Percentiles rank a stretch among this genome's conserved stretches.
These are phyloP conservation scores for Schrenkiella parvula DNA, from an alignment of 345 rosid species.

Conservation along the genomic window DNA sequence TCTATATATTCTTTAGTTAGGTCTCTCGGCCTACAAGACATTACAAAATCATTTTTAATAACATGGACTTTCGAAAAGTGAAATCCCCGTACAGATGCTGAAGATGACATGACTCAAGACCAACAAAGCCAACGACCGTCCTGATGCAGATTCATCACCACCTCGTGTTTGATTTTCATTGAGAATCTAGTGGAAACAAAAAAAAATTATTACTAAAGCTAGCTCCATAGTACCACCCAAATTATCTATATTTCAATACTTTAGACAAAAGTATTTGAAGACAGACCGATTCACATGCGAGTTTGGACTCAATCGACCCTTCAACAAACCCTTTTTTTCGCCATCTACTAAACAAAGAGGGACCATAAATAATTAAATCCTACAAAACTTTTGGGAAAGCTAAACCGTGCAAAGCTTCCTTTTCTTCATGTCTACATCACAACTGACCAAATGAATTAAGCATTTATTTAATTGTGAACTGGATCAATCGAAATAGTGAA, in stretches of 20 bases:
- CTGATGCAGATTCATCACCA: conserved; percentile 10
- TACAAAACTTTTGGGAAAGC: conserved; percentile 14
- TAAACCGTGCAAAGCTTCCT: conserved; percentile 31
- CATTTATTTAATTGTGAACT: conserved; percentile 12
- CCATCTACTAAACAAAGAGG: conserved; percentile 11
- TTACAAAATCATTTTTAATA: neutral
- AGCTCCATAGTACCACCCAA: conserved; percentile 13
- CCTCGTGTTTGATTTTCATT: conserved; percentile 18
- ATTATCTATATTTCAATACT: conserved; percentile 7
- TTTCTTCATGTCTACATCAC: conserved; percentile 29
- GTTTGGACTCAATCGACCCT: conserved; percentile 20
- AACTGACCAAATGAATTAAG: conserved; percentile 22
- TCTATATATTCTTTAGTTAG: neutral
- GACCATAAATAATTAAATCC: conserved; percentile 22
- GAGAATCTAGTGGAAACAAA: conserved; percentile 15
- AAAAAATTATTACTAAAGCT: conserved; percentile 23
- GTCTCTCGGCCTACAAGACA: neutral
- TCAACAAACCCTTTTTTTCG: conserved; percentile 16
- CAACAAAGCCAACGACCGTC: conserved; percentile 31
- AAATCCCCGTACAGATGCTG: conserved; percentile 13
- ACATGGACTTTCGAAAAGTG: neutral
- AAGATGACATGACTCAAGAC: conserved; percentile 27
- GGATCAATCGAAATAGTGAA: conserved; percentile 5
- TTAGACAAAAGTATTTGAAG: conserved; percentile 23
- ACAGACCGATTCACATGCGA: conserved; percentile 25